phyloP scores from a whole-genome alignment of 345 rosid genomes.

The Gossypium thurberi region DNA sequence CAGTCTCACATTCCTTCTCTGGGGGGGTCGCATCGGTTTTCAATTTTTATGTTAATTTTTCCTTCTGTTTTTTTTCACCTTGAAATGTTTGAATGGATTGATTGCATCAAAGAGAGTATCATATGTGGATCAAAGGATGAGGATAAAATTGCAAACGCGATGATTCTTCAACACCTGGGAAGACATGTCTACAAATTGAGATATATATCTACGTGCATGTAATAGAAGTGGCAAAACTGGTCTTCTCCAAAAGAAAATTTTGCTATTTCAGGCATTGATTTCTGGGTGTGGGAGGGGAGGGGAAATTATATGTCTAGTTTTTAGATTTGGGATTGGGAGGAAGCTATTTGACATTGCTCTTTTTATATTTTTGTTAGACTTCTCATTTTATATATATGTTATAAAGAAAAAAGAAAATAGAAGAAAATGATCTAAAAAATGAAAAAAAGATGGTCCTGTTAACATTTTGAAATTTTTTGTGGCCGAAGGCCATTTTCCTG shows the following conservation, averaged over 20 bases:
- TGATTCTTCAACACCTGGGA: constrained; percentile 17
- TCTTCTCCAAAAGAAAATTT: neutral
- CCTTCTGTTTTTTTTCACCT: neutral
- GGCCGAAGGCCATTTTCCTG: too few relatives aligned
- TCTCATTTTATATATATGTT: neutral
- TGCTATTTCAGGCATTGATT: neutral
- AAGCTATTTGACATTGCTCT: neutral
- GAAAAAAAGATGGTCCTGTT: too few relatives aligned
- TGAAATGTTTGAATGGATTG: neutral
- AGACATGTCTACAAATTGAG: neutral
- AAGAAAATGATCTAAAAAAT: neutral
- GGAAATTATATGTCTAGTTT: neutral
- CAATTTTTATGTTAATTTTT: neutral
- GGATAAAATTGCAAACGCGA: neutral
- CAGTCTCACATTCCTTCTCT: neutral
- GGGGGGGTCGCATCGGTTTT: neutral
- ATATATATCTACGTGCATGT: neutral
- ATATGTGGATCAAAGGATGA: neutral
- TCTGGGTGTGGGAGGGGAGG: neutral
- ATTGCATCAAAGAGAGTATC: neutral
- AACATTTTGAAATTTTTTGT: too few relatives aligned
- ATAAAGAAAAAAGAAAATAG: neutral
- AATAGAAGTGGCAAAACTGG: neutral
- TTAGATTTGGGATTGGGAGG: neutral
- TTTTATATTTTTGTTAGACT: neutral